These are phyloP conservation scores for Thymus quinquecostatus DNA, from an alignment of 257 asterid species.

Conservation along the genomic window DNA sequence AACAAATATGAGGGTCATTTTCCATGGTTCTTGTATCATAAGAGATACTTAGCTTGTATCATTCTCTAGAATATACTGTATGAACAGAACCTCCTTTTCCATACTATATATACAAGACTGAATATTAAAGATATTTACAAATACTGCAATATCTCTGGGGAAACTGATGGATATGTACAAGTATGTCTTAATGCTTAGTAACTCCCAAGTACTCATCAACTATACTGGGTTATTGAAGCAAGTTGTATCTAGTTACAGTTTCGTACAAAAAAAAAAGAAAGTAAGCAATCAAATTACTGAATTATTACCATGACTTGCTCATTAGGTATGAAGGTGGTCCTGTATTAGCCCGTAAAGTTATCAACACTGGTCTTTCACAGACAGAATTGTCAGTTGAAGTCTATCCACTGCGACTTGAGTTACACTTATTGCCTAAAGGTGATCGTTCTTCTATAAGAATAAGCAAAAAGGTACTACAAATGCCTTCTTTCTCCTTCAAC, in stretches of 20 bases:
- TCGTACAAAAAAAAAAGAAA: background rate
- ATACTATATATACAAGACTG: background rate
- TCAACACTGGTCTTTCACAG: conserved; percentile 86
- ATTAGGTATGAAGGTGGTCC: conserved; percentile 99
- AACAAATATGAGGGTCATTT: background rate
- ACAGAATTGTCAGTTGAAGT: conserved; percentile 97
- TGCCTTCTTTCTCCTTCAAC: conserved; percentile 25
- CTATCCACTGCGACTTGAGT: conserved; percentile 91
- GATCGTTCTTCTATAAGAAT: conserved; percentile 78
- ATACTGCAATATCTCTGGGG: conserved; percentile 14
- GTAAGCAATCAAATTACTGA: conserved; percentile 15
- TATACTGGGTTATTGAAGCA: background rate
- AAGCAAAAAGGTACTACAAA: conserved; percentile 84
- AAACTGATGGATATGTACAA: conserved; percentile 19
- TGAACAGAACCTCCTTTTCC: conserved; percentile 8
- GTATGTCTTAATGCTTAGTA: conserved; percentile 10
- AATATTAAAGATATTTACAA: background rate
- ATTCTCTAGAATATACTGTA: conserved; percentile 15
- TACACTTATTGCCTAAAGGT: conserved; percentile 93
- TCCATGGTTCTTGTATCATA: conserved; percentile 19
- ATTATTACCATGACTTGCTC: conserved; percentile 41
- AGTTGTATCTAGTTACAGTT: conserved; percentile 12
- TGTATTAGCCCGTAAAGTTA: conserved; percentile 83
- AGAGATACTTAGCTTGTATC: conserved; percentile 1
- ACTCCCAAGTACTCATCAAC: background rate